These are phyloP conservation scores for Alternaria arborescens DNA, from an alignment of 2,329 filamentous ascomycete genomes.

Conservation along the genomic window DNA sequence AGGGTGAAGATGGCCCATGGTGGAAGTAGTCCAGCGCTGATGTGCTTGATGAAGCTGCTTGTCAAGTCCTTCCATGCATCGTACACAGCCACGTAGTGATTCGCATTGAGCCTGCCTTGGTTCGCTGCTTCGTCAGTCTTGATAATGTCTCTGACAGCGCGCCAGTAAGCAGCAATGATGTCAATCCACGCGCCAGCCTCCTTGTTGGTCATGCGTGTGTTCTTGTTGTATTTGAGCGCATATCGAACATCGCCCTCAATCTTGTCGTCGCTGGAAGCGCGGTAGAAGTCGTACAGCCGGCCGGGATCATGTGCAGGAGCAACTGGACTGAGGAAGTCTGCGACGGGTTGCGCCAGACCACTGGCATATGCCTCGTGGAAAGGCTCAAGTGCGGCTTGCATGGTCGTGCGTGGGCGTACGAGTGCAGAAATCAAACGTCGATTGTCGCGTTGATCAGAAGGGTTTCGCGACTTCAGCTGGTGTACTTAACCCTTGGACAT, in stretches of 20 bases:
- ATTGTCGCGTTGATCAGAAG: slow-evolving; percentile 8
- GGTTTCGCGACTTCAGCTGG: slow-evolving; percentile 15
- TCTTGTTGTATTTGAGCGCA: slow-evolving; percentile 70
- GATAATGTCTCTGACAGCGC: slow-evolving; percentile 76
- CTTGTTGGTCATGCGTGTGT: slow-evolving; percentile 65
- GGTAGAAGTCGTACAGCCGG: slow-evolving; percentile 74
- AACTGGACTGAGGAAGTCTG: slow-evolving; percentile 77
- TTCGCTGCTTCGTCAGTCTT: slow-evolving; percentile 66
- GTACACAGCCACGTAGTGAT: slow-evolving; percentile 85
- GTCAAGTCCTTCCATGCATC: slow-evolving; percentile 88
- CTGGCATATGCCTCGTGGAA: slow-evolving; percentile 74
- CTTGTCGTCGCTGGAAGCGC: slow-evolving; percentile 72
- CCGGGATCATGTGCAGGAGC: slow-evolving; percentile 68
- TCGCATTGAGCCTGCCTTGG: slow-evolving; percentile 52
- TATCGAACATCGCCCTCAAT: slow-evolving; percentile 75
- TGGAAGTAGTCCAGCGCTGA: slow-evolving; percentile 77
- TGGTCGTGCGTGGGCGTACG: slow-evolving; percentile 46
- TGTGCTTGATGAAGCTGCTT: slow-evolving; percentile 79
- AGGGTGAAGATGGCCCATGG: slow-evolving; percentile 94
- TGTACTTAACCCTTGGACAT: slow-evolving; percentile 7
- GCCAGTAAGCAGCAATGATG: slow-evolving; percentile 85
- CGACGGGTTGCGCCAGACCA: slow-evolving; percentile 75
- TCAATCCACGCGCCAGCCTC: slow-evolving; percentile 87
- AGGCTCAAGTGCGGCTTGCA: slow-evolving; percentile 77
- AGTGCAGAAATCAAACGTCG: background rate